Base-by-base conservation (phyloP, 2,329 filamentous ascomycete genomes). In the Endocalyx cinctus region DNA sequence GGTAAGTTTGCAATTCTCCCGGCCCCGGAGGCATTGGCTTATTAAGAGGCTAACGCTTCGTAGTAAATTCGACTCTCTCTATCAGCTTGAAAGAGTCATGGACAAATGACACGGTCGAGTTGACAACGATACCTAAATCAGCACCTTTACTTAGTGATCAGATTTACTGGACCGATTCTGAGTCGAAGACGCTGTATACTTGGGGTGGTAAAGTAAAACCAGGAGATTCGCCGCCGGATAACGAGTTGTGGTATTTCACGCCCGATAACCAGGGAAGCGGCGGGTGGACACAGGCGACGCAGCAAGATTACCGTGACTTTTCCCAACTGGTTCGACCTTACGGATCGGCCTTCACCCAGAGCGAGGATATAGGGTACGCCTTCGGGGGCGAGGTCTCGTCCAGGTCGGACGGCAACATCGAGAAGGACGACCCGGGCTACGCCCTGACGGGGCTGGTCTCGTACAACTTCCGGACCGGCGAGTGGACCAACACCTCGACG, bases 31-130 rank as follows among this genome's bases (percentile, higher is more conserved):
- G 26, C 22, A 15, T 8, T 14, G 19, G 33, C 20, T 4, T 5
- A 10, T 7, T n/a, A n/a, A n/a, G 25, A 27, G n/a, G 27, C 34
- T 47, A 39, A 47, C 26, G n/a, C 16, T n/a, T 7, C 28, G 19
- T 37, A 58, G 57, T 58, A 2, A 55, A 53, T 35, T 42, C 46
- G 1, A 64, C 59, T 0, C 47, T 62, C 23, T 60, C 60, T 7
- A 46, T 64, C 14, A 41, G 43, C 28, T 31, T 64, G 14, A 51
- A 47, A 7, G 32, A 52, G 23, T 52, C 51, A 18, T 62, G 61
- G 60, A 58, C 52, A n/a, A 56, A 57, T 37, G 35, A 51, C 2
- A 55, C 50, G 11, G 53, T 60, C 11, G 31, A 44, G 15, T 41
- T 62, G 29, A 47, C 39, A 10, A 40, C 47, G 4, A 57, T 57